phyloP scores from a whole-genome alignment of 163 green algal species.

The Chloroidium sp. region DNA sequence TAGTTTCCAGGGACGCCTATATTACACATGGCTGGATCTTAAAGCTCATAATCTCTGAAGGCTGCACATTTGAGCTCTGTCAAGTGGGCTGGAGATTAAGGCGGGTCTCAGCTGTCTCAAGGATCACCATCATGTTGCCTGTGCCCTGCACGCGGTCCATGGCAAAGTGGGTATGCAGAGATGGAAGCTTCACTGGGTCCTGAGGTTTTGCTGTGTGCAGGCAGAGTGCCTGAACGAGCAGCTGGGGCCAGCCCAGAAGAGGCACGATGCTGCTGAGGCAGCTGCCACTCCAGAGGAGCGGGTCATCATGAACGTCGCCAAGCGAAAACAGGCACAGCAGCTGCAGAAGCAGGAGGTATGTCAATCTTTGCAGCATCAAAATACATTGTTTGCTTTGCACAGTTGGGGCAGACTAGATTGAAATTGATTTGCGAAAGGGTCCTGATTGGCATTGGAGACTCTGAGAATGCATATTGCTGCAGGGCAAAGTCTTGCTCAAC shows the following conservation, averaged over 20 bases:
- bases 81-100: too few species aligned
- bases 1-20: too few species aligned
- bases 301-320: conserved; percentile 39
- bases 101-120: too few species aligned
- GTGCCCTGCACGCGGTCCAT: too few species aligned
- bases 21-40: too few species aligned
- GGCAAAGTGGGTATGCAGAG: background rate
- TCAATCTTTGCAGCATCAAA: too few species aligned
- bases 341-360: conserved; percentile 43
- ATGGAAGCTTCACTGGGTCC: background rate
- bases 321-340: conserved; percentile 30
- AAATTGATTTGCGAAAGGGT: background rate
- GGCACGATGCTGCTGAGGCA: conserved; percentile 43
- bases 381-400: background rate
- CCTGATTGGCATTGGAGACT: background rate
- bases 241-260: conserved; percentile 20
- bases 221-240: conserved; percentile 42
- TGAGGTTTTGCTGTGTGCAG: background rate
- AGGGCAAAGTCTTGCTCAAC: too few species aligned
- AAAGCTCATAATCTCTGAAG: too few species aligned
- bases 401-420: background rate
- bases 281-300: conserved; percentile 41
- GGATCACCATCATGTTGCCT: too few species aligned
- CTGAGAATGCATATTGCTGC: too few species aligned
- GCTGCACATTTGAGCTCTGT: too few species aligned